phyloP scores from a whole-genome alignment of 768 basidiomycete species.

The Tulasnella sp. region DNA sequence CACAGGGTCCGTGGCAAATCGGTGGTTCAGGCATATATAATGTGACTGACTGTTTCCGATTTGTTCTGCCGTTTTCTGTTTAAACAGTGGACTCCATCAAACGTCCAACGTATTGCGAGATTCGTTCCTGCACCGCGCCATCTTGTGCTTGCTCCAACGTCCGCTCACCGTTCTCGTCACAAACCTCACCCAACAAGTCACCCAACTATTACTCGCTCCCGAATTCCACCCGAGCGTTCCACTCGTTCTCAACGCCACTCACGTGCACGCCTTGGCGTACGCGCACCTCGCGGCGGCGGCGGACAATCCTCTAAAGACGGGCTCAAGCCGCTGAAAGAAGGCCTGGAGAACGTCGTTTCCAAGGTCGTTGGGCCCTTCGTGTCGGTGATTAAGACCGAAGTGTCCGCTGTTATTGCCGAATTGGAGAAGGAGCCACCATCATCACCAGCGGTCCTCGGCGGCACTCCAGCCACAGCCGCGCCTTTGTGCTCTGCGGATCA shows the following conservation, averaged over 20 bases:
- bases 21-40: too few species aligned
- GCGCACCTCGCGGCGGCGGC: conserved; percentile 59
- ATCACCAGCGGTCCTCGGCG: too few species aligned
- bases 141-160: conserved; percentile 69
- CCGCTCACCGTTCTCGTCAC: conserved; percentile 70
- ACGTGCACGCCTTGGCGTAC: conserved; percentile 65
- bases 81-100: conserved; percentile 61
- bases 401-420: conserved; percentile 58
- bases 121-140: conserved; percentile 60
- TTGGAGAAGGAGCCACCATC: conserved; percentile 43
- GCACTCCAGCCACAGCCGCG: conserved; percentile 18
- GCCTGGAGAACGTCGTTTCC: conserved; percentile 61
- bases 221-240: conserved; percentile 53
- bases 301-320: conserved; percentile 53
- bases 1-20: conserved; percentile 52
- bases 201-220: conserved; percentile 62
- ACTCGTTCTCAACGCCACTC: conserved; percentile 54
- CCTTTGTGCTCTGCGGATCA: neutral
- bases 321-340: conserved; percentile 61
- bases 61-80: too few species aligned
- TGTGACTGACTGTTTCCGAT: too few species aligned
- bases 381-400: conserved; percentile 54
- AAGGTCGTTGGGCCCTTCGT: conserved; percentile 65
- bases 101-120: conserved; percentile 47
- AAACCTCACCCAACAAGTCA: conserved; percentile 62